A percentile compares a stretch with the other conserved stretches of the same genome.
Evolutionary conservation across 2,329 filamentous ascomycete genomes (phyloP).

Genomic region (Colletotrichum cordylinicola): DNA sequence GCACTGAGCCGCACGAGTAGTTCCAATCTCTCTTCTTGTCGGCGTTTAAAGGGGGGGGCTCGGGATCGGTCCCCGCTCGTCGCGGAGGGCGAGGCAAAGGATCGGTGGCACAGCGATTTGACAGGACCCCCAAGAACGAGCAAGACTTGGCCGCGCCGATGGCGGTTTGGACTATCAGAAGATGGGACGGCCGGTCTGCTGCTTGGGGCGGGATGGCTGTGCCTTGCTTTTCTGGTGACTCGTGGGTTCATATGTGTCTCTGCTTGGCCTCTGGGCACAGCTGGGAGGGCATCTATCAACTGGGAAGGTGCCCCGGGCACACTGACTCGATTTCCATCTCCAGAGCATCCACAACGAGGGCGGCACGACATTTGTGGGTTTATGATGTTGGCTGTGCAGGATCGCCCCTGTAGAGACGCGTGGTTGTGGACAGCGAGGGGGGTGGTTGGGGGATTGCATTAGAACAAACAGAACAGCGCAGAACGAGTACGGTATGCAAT

Average conservation of each 20-base stretch:
- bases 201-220: neutral
- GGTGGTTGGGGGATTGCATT: neutral
- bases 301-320: neutral
- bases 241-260: neutral
- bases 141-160: neutral
- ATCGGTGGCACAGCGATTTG: neutral
- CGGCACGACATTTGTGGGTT: neutral
- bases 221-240: neutral
- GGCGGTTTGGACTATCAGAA: slow-evolving; percentile 5
- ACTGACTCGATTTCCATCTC: slow-evolving; percentile 14
- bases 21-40: neutral
- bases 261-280: neutral
- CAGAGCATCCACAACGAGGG: slow-evolving; percentile 16
- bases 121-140: neutral
- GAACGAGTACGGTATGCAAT: neutral
- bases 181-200: slow-evolving; percentile 1
- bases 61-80: neutral
- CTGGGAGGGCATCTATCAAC: neutral
- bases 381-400: neutral
- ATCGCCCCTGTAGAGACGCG: slow-evolving; percentile 14
- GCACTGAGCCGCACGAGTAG: neutral
- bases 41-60: neutral
- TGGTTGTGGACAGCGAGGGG: neutral
- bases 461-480: neutral
- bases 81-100: neutral